Evolutionary conservation across 2,329 filamentous ascomycete species (phyloP), one percentile per base, ranked within the genome.

Genomic region (Zarea fungicola): DNA sequence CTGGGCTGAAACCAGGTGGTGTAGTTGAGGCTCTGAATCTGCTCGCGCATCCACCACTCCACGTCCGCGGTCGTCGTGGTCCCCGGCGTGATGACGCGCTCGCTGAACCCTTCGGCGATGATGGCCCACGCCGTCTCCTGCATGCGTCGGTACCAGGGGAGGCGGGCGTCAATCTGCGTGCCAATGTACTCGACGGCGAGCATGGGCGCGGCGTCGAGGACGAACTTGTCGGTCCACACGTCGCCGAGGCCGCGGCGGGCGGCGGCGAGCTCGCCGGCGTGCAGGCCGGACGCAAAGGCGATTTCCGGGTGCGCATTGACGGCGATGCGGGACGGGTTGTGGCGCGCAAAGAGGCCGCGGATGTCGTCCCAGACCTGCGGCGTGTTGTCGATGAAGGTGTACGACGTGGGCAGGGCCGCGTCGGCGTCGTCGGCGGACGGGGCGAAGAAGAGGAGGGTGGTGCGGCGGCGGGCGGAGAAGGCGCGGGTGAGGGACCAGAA

Each of bases 101-200:
- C 66, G 52, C 71, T 74, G 49, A 76, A 74, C 0, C 62, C 72
- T 53, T 73, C 69, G 25, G 63, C 59, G 47, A 75, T 75, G 51
- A 74, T 70, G 1, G 71, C 71, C 74, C 74, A 77, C 0, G 72
- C 68, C n/a, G 73, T 76, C 59, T 74, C 71, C 66, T 71, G 69
- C 59, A 77, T 60, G 42, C 63, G 63, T 14, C 56, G 56, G 54
- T 76, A 77, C 71, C 69, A 74, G 1, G 53, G 56, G 35, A 74
- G 56, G 28, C 68, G 63, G 6, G 58, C 58, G 4, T 58, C 54
- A 0, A 71, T 65, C 69, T 72, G 72, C 6, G 69, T 70, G 8
- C 68, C 72, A 9, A 76, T 62, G 50, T 70, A 64, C 59, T 75
- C 72, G 40, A 76, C 65, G 4, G 66, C 67, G 4, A 76, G 57